These are phyloP conservation scores for Penicillium sp. DNA, from an alignment of 2,329 filamentous ascomycete species.

Conservation along the genomic window DNA sequence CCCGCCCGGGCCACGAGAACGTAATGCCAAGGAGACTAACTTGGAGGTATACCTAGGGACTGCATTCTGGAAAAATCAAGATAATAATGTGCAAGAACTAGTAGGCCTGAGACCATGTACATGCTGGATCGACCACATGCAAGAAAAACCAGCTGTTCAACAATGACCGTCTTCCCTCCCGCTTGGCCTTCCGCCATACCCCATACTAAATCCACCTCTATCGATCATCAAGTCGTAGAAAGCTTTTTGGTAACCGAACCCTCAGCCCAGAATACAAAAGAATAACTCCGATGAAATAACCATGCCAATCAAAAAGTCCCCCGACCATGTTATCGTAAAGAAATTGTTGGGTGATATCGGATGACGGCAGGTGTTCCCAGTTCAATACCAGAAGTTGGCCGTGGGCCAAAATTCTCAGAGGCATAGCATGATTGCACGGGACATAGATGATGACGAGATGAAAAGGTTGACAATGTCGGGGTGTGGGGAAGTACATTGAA, in stretches of 20 bases:
- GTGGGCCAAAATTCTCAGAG: not conserved
- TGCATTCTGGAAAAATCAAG: not conserved
- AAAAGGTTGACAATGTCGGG: constrained; percentile 19
- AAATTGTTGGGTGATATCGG: not conserved
- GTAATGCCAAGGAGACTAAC: too few relatives aligned
- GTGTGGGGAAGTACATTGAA: constrained; percentile 15
- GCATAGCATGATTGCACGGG: not conserved
- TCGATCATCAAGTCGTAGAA: constrained; percentile 24
- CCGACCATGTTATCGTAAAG: constrained; percentile 4
- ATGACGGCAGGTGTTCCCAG: constrained; percentile 2
- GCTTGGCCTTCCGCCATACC: constrained; percentile 5
- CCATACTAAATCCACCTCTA: constrained; percentile 20
- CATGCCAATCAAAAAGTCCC: constrained; percentile 18
- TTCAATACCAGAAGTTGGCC: not conserved
- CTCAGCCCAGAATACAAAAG: constrained; percentile 9
- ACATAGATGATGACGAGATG: constrained; percentile 6
- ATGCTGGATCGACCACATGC: constrained; percentile 8
- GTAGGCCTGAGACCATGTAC: constrained; percentile 2
- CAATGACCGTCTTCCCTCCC: constrained; percentile 7
- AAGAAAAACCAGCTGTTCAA: constrained; percentile 13
- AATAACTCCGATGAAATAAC: constrained; percentile 17
- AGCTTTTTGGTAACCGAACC: constrained; percentile 22
- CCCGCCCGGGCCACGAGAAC: too few relatives aligned
- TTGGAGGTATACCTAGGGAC: not conserved
- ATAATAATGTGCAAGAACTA: constrained; percentile 1